phyloP scores from a whole-genome alignment of 75 land plant species.

The Pinus tabuliformis region DNA sequence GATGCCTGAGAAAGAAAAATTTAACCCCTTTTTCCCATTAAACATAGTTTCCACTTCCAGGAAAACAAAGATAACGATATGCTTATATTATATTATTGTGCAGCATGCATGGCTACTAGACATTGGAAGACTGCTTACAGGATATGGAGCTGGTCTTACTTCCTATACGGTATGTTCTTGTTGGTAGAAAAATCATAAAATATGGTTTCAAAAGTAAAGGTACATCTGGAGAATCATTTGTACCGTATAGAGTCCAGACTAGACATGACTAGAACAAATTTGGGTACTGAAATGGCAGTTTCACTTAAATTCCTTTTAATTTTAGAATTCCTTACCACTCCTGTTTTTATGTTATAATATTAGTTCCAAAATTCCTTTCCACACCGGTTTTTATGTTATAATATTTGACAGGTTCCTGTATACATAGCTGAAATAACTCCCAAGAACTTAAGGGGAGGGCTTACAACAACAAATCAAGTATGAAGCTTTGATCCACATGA shows the following conservation, averaged over 20 bases:
- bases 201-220: too few species aligned
- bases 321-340: too few species aligned
- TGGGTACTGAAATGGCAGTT: background rate
- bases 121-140: constrained; percentile 56
- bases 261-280: background rate
- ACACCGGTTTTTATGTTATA: background rate
- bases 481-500: too few species aligned
- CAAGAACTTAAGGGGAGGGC: constrained; percentile 63
- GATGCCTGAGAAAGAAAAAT: too few species aligned
- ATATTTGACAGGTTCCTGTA: constrained; percentile 60
- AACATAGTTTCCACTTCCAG: too few species aligned
- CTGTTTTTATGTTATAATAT: background rate
- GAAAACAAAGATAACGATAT: too few species aligned
- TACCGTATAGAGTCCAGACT: too few species aligned
- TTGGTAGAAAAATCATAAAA: too few species aligned
- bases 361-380: background rate
- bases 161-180: constrained; percentile 55
- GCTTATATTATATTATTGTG: background rate
- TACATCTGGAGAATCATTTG: background rate
- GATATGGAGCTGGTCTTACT: constrained; percentile 64
- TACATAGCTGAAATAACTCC: constrained; percentile 88
- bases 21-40: too few species aligned
- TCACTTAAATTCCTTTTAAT: too few species aligned
- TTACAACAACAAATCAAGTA: constrained; percentile 69
- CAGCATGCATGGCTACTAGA: constrained; percentile 52